These are phyloP conservation scores for Plasmodium knowlesi DNA, from an alignment of 169 alveolate genomes.

Conservation along the genomic window DNA sequence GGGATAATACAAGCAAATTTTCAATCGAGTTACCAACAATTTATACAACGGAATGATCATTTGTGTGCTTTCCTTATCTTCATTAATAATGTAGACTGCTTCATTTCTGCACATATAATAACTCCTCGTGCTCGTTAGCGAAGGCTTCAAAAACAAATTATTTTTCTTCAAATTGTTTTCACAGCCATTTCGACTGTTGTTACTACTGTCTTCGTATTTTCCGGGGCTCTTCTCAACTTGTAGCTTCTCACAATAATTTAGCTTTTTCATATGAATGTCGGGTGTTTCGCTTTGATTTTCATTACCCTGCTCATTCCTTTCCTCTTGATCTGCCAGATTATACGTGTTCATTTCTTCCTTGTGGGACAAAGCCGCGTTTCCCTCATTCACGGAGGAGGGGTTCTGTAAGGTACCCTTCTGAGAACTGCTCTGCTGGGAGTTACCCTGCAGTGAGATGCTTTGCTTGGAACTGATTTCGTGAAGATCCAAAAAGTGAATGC, in stretches of 20 bases:
- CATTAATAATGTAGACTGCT: slow-evolving; percentile 20
- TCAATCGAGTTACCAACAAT: slow-evolving; percentile 68
- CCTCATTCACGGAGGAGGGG: neutral
- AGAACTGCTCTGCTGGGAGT: neutral
- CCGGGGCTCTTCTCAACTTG: neutral
- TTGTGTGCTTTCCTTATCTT: slow-evolving; percentile 33
- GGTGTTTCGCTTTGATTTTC: neutral
- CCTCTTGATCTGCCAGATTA: neutral
- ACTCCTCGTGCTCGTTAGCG: slow-evolving; percentile 28
- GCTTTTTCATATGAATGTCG: neutral
- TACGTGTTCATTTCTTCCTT: neutral
- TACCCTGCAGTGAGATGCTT: neutral
- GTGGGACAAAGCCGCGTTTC: neutral
- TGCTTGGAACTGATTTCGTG: neutral
- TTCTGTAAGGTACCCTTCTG: neutral
- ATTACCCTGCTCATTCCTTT: neutral
- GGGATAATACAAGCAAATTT: slow-evolving; percentile 68
- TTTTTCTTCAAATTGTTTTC: slow-evolving; percentile 7
- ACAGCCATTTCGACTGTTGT: neutral
- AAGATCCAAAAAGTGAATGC: slow-evolving; percentile 16
- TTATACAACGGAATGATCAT: slow-evolving; percentile 59
- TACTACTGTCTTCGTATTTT: neutral
- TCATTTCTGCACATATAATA: slow-evolving; percentile 36
- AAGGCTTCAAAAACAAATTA: slow-evolving; percentile 16
- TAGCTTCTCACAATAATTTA: neutral